phyloP scores from a whole-genome alignment of 2,329 filamentous ascomycete species.

The Tolypocladium endophyticum region DNA sequence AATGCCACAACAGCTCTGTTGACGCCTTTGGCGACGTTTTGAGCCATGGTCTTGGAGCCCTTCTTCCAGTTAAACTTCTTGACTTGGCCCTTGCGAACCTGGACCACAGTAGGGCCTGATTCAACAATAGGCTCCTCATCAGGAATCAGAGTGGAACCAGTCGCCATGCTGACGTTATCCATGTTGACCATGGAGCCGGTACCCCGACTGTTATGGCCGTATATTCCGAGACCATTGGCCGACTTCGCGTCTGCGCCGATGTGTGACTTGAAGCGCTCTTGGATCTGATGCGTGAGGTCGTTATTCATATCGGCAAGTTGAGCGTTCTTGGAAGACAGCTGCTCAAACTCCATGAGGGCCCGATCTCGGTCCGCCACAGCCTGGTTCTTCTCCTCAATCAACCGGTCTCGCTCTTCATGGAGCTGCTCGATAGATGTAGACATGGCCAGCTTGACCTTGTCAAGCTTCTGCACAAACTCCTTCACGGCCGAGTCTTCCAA shows the following conservation, averaged over 20 bases:
- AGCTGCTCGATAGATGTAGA: slow-evolving; percentile 47
- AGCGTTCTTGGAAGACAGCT: slow-evolving; percentile 85
- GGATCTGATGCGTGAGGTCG: slow-evolving; percentile 86
- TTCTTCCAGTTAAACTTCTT: slow-evolving; percentile 99
- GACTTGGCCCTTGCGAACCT: slow-evolving; percentile 84
- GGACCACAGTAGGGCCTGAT: slow-evolving; percentile 82
- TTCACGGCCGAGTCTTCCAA: slow-evolving; percentile 87
- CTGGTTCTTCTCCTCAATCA: slow-evolving; percentile 76
- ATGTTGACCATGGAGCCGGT: slow-evolving; percentile 40
- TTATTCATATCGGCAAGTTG: slow-evolving; percentile 94
- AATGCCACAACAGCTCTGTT: slow-evolving; percentile 79
- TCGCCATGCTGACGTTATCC: slow-evolving; percentile 42
- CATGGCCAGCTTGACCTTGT: slow-evolving; percentile 50
- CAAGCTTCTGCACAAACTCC: slow-evolving; percentile 70
- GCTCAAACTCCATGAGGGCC: slow-evolving; percentile 90
- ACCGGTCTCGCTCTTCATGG: slow-evolving; percentile 63
- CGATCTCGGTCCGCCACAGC: slow-evolving; percentile 82
- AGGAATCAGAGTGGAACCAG: slow-evolving; percentile 47
- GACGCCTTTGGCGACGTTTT: slow-evolving; percentile 87
- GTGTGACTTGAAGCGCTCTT: slow-evolving; percentile 81
- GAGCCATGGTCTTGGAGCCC: slow-evolving; percentile 84
- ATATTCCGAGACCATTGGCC: slow-evolving; percentile 47
- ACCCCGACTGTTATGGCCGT: slow-evolving; percentile 39
- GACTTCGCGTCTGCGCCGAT: slow-evolving; percentile 39
- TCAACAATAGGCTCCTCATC: slow-evolving; percentile 59